Evolutionary conservation across 345 rosid species (phyloP).

Genomic region (Abelmoschus esculentus): DNA sequence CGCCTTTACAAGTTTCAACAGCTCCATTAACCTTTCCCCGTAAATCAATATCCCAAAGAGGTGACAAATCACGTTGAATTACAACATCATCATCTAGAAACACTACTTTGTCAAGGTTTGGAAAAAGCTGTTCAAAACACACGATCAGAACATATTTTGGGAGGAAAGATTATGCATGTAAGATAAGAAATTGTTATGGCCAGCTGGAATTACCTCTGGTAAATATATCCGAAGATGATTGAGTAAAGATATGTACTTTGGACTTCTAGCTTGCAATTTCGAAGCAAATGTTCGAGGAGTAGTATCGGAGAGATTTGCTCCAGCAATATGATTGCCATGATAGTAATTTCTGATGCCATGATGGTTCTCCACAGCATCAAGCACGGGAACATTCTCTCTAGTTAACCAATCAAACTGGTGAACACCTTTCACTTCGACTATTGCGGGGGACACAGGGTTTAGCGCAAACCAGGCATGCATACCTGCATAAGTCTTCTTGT

Average conservation of each 20-base stretch:
- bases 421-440: constrained; percentile 87
- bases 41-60: constrained; percentile 90
- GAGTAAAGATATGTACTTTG: constrained; percentile 96
- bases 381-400: constrained; percentile 96
- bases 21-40: constrained; percentile 95
- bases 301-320: constrained; percentile 71
- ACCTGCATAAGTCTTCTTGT: constrained; percentile 97
- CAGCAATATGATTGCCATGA: constrained; percentile 92
- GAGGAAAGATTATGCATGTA: neutral
- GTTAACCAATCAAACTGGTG: constrained; percentile 99
- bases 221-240: constrained; percentile 95
- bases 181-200: neutral
- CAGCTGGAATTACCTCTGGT: constrained; percentile 68
- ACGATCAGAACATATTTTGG: constrained; percentile 10
- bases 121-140: constrained; percentile 69
- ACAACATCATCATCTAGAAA: constrained; percentile 96
- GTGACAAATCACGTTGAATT: constrained; percentile 82
- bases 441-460: constrained; percentile 78
- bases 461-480: constrained; percentile 99
- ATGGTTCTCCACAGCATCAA: constrained; percentile 94
- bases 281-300: constrained; percentile 93
- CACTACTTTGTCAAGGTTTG: constrained; percentile 88
- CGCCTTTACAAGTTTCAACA: constrained; percentile 96
- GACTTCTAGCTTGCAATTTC: constrained; percentile 95
- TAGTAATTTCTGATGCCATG: constrained; percentile 78